phyloP scores from a whole-genome alignment of 345 rosid genomes.

The Populus tremula region DNA sequence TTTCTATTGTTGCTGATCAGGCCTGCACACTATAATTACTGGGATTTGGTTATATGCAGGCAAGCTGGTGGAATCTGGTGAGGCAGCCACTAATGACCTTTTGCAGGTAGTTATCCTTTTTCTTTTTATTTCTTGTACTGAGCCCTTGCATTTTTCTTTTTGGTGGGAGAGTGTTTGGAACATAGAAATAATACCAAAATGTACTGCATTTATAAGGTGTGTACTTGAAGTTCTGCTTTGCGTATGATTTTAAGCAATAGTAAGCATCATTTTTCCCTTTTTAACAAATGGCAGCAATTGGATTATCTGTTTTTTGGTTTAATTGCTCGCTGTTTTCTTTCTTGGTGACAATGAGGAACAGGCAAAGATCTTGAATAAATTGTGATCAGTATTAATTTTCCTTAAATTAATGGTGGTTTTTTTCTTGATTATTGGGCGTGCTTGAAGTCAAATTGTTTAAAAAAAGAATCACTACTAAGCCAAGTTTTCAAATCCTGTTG shows the following conservation, averaged over 20 bases:
- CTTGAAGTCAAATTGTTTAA: background rate
- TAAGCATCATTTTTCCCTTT: background rate
- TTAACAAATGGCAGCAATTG: background rate
- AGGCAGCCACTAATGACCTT: conserved; percentile 47
- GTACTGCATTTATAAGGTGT: background rate
- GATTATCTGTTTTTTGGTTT: background rate
- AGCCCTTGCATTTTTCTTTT: background rate
- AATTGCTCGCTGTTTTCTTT: background rate
- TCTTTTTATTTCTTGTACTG: background rate
- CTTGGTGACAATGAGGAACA: background rate
- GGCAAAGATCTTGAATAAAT: background rate
- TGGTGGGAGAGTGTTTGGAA: background rate
- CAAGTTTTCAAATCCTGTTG: conserved; percentile 1
- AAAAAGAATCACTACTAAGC: background rate
- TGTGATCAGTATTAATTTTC: background rate
- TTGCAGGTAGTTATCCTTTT: conserved; percentile 47
- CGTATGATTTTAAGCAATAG: background rate
- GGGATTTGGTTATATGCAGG: conserved; percentile 41
- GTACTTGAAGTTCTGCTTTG: background rate
- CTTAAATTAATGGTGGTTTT: background rate
- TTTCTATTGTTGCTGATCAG: background rate
- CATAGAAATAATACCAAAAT: background rate
- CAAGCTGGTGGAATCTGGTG: conserved; percentile 59
- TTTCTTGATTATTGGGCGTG: background rate
- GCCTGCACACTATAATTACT: conserved; percentile 6